These are phyloP conservation scores for Aegilops speltoides DNA, from an alignment of 176 grass and related monocot genomes.

Conservation along the genomic window DNA sequence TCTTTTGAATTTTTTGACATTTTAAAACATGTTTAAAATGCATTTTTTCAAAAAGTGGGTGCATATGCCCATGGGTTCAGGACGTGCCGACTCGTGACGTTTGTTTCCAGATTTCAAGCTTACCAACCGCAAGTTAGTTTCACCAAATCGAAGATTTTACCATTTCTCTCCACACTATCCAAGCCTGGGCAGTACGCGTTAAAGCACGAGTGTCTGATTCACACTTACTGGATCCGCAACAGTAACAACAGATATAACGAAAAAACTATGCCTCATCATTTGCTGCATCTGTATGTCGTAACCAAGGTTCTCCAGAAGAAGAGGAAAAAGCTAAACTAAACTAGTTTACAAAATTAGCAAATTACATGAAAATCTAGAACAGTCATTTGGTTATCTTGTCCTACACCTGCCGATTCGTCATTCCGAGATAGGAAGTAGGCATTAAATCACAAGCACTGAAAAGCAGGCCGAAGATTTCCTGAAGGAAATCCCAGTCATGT, in stretches of 20 bases:
- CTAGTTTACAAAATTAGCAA: slow-evolving; percentile 1
- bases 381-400: not conserved
- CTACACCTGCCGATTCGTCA: not conserved
- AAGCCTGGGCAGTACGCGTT: not conserved
- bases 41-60: no score
- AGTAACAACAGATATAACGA: not conserved
- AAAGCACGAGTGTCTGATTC: not conserved
- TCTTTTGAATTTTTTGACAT: no score
- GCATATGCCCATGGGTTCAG: no score
- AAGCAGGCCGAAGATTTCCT: not conserved
- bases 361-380: not conserved
- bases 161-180: not conserved
- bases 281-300: not conserved
- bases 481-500: not conserved
- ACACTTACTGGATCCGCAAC: not conserved
- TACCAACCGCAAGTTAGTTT: no score
- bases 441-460: not conserved
- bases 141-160: not conserved
- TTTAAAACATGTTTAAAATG: no score
- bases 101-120: no score
- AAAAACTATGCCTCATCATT: not conserved
- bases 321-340: not conserved
- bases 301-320: not conserved
- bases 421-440: not conserved
- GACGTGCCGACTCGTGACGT: no score